phyloP scores from a whole-genome alignment of 805 yeast genomes.

The Teunomyces kruisii region DNA sequence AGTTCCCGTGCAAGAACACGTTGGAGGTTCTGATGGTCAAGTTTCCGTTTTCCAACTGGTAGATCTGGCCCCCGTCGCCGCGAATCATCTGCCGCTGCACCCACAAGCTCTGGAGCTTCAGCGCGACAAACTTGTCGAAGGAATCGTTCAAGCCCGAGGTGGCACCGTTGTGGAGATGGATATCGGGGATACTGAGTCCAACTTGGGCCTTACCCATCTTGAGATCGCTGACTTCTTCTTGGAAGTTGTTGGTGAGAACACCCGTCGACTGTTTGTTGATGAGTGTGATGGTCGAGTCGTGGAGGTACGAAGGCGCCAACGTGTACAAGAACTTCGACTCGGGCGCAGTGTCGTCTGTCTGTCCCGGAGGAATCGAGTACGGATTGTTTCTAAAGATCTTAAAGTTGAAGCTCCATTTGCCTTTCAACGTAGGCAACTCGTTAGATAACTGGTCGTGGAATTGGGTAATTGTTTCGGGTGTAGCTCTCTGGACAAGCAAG shows the following conservation, averaged over 20 bases:
- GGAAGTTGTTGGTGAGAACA: constrained; percentile 33
- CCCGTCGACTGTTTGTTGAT: constrained; percentile 43
- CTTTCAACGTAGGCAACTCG: constrained; percentile 59
- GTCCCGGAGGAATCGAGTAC: constrained; percentile 45
- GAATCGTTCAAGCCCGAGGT: constrained; percentile 56
- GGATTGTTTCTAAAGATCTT: constrained; percentile 67
- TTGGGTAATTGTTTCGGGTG: constrained; percentile 61
- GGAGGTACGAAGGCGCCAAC: constrained; percentile 49
- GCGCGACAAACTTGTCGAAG: constrained; percentile 53
- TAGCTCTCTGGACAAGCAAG: constrained; percentile 37
- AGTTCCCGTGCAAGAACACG: constrained; percentile 70
- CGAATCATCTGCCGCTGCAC: constrained; percentile 61
- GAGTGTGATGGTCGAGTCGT: constrained; percentile 47
- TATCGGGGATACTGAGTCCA: constrained; percentile 31
- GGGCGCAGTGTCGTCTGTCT: constrained; percentile 26
- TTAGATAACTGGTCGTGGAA: constrained; percentile 72
- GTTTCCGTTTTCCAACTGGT: constrained; percentile 53
- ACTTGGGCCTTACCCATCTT: constrained; percentile 11
- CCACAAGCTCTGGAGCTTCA: constrained; percentile 72
- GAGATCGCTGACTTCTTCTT: constrained; percentile 24
- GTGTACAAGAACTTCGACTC: constrained; percentile 51
- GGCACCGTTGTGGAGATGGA: constrained; percentile 49
- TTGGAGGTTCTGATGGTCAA: constrained; percentile 64
- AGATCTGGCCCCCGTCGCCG: constrained; percentile 75
- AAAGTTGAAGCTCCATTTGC: constrained; percentile 68